Percentiles rank a stretch among this genome's conserved stretches.
Conservation (phyloP, 768 basidiomycete genomes). For the Sistotremastrum niveocremeum region DNA sequence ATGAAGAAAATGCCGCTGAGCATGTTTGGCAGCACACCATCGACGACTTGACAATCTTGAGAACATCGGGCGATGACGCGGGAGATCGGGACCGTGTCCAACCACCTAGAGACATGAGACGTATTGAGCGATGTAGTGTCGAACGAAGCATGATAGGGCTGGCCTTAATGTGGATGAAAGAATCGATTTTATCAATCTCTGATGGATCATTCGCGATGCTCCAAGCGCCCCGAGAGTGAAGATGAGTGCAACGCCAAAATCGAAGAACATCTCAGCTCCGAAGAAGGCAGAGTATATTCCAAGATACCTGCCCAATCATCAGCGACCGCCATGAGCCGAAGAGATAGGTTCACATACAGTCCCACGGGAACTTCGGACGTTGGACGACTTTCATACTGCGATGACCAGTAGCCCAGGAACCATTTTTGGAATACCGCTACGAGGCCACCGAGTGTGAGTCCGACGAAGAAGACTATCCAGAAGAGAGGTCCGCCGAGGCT, state of each 20-base stretch:
- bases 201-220: conserved; percentile 6
- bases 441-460: conserved; percentile 1
- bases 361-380: not conserved
- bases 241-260: conserved; percentile 3
- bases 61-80: conserved; percentile 13
- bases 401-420: not conserved
- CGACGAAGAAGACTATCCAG: conserved; percentile 5
- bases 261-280: not conserved
- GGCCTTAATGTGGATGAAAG: not conserved
- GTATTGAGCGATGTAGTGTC: not conserved
- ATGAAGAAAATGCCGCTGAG: conserved; percentile 2
- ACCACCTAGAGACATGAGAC: conserved; percentile 2
- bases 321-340: not conserved
- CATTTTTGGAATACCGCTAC: not conserved
- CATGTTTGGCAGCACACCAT: not conserved
- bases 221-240: conserved; percentile 1
- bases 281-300: not conserved
- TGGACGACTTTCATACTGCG: not conserved
- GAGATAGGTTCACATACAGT: not conserved
- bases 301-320: not conserved
- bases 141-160: not conserved
- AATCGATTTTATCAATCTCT: conserved; percentile 1
- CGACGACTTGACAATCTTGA: conserved; percentile 7
- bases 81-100: conserved; percentile 11
- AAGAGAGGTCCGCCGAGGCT: conserved; percentile 6